phyloP scores from a whole-genome alignment of 75 land plant genomes.

The Gnetum montanum region DNA sequence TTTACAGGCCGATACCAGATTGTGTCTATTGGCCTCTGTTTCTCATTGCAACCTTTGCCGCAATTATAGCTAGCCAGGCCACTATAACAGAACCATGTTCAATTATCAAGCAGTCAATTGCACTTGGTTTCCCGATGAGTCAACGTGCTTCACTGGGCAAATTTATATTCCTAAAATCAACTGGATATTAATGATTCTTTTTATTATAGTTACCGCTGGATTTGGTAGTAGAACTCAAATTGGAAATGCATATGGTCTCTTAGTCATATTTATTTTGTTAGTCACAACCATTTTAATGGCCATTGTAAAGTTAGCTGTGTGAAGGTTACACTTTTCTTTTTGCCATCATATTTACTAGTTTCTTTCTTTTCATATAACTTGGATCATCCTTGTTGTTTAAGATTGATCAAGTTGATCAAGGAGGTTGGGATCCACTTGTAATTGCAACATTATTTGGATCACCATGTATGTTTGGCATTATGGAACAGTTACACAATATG shows the following conservation, averaged over 20 bases:
- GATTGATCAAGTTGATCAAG: too few species aligned
- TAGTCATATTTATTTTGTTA: too few species aligned
- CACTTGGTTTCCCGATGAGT: conserved; percentile 73
- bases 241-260: conserved; percentile 86
- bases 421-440: too few species aligned
- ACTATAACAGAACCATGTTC: conserved; percentile 74
- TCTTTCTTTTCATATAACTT: too few species aligned
- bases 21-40: conserved; percentile 73
- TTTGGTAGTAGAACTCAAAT: conserved; percentile 40
- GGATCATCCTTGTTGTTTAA: too few species aligned
- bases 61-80: conserved; percentile 81
- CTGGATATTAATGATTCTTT: conserved; percentile 54
- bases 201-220: conserved; percentile 33
- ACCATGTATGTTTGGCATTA: too few species aligned
- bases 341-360: too few species aligned
- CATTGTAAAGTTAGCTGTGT: too few species aligned
- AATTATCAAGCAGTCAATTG: conserved; percentile 53
- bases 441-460: too few species aligned
- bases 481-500: too few species aligned
- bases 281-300: too few species aligned
- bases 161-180: conserved; percentile 74
- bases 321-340: too few species aligned
- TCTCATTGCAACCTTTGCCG: conserved; percentile 48
- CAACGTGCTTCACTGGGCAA: conserved; percentile 72
- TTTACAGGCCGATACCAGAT: conserved; percentile 25